These are phyloP conservation scores for Neostapfia colusana DNA, from an alignment of 176 grass and related monocot species.

Conservation along the genomic window DNA sequence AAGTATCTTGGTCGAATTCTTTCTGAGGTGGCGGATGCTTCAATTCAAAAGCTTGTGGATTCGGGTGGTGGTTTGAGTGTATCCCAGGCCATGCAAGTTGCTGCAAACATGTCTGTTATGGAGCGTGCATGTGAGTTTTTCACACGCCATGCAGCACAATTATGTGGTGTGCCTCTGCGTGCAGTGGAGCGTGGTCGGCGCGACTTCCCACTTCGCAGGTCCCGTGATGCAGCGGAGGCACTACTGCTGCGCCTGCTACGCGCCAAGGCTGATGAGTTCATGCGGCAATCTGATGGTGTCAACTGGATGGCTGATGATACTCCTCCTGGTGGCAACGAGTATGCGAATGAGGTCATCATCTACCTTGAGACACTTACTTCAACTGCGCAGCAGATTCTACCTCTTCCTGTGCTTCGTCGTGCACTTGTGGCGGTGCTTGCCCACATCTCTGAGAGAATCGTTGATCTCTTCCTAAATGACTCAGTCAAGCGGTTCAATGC, in stretches of 20 bases:
- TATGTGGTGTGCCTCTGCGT: constrained; percentile 75
- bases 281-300: constrained; percentile 67
- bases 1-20: constrained; percentile 95
- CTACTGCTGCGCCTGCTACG: constrained; percentile 63
- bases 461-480: constrained; percentile 78
- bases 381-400: constrained; percentile 86
- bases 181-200: constrained; percentile 65
- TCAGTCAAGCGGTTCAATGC: constrained; percentile 90
- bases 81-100: constrained; percentile 94
- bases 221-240: constrained; percentile 69
- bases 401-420: constrained; percentile 61
- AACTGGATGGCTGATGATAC: constrained; percentile 90
- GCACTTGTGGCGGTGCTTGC: constrained; percentile 73
- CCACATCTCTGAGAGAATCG: constrained; percentile 75
- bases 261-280: constrained; percentile 79
- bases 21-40: constrained; percentile 61
- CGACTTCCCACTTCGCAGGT: constrained; percentile 77
- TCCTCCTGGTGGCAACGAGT: constrained; percentile 74
- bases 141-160: constrained; percentile 79
- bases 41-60: constrained; percentile 70
- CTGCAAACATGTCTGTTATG: constrained; percentile 92
- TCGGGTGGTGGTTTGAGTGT: constrained; percentile 69
- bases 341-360: constrained; percentile 86
- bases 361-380: constrained; percentile 86
- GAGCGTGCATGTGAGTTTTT: constrained; percentile 97